Conservation (phyloP, 164 flowering plant species). For the Stephania cephalantha region DNA sequence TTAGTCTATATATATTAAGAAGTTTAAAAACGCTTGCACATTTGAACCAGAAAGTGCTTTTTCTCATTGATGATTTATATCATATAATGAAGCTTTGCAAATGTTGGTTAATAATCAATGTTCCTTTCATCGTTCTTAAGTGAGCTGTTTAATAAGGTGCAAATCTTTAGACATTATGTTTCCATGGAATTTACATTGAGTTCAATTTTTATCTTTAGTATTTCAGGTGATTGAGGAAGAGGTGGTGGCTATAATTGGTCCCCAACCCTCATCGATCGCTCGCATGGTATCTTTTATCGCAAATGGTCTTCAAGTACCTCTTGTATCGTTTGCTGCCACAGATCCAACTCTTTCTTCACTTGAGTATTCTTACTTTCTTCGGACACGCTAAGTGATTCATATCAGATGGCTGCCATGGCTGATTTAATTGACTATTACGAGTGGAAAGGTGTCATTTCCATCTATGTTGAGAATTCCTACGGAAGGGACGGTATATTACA, state of each 20-base stretch:
- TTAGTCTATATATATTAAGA: too few relatives aligned
- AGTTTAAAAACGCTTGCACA: not conserved
- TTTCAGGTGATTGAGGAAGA: constrained; percentile 57
- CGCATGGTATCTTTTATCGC: constrained; percentile 56
- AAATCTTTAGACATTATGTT: not conserved
- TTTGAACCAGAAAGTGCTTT: not conserved
- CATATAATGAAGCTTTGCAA: not conserved
- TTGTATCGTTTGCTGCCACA: constrained; percentile 71
- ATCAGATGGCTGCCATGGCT: constrained; percentile 80
- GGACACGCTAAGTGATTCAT: constrained; percentile 54
- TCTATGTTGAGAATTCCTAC: constrained; percentile 60
- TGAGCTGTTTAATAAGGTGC: not conserved
- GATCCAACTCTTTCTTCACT: constrained; percentile 80
- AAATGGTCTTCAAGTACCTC: constrained; percentile 68
- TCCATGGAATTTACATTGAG: not conserved
- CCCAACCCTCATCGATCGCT: constrained; percentile 75
- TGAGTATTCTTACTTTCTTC: constrained; percentile 64
- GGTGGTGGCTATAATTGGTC: constrained; percentile 70
- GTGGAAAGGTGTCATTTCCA: constrained; percentile 59
- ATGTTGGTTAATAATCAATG: not conserved
- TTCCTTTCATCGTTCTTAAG: not conserved
- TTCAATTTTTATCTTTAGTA: constrained; percentile 35
- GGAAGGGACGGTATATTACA: constrained; percentile 64
- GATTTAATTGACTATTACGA: constrained; percentile 46
- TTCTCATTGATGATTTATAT: too few relatives aligned